Conservation (phyloP, 768 basidiomycete species). For the Lentinula detonsa region DNA sequence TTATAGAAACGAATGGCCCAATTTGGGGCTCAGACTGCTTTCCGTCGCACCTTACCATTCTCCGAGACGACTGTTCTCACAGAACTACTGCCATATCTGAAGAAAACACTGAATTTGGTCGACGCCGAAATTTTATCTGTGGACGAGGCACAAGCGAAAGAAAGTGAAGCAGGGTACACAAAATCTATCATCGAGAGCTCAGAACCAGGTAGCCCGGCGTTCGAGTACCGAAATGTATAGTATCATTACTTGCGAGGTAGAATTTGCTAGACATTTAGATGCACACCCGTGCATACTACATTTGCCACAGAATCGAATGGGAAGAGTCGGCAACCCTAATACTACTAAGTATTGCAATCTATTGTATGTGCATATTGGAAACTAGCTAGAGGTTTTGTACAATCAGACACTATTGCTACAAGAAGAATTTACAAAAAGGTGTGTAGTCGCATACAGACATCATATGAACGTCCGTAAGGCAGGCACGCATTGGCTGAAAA, state of each 20-base stretch:
- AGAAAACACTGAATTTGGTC: conserved; percentile 62
- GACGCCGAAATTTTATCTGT: conserved; percentile 69
- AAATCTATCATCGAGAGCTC: conserved; percentile 73
- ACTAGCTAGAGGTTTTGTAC: background rate
- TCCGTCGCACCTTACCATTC: conserved; percentile 80
- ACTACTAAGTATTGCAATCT: no score
- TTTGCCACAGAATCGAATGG: no score
- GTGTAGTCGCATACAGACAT: background rate
- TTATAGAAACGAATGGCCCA: conserved; percentile 75
- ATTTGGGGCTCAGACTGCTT: conserved; percentile 68
- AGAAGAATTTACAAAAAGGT: background rate
- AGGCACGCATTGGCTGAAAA: background rate
- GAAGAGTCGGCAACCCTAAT: no score
- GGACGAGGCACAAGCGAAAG: conserved; percentile 56
- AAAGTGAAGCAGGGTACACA: conserved; percentile 52
- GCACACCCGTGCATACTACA: background rate
- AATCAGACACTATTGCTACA: background rate
- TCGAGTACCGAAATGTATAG: conserved; percentile 80
- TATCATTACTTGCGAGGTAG: background rate
- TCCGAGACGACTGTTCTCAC: conserved; percentile 69
- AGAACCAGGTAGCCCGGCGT: conserved; percentile 82
- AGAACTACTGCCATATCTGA: conserved; percentile 75
- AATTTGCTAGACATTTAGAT: background rate
- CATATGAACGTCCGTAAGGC: background rate
- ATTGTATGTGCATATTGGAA: background rate